Base-by-base conservation (phyloP, 805 yeast genomes). In the Candida adriatica region DNA sequence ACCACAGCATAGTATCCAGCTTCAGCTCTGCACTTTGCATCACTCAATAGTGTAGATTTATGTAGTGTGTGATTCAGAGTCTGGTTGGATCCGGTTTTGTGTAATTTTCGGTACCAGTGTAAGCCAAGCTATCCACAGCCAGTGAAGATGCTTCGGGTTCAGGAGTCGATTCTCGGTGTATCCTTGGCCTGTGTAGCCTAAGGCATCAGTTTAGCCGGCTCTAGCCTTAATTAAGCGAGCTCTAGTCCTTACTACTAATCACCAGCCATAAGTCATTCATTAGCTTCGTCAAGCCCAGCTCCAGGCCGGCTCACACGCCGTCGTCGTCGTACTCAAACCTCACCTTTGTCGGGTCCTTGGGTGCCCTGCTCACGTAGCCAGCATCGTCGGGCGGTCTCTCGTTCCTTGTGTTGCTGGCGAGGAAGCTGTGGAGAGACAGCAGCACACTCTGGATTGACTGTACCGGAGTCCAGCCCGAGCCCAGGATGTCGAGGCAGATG, bases 401-500 rank as follows among this genome's bases (percentile, higher is more conserved):
- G 19, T 52, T 41, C 9, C 51, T 35, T 0, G 44, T 45, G 43
- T 80, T 80, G 3, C 70, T 64, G 8, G 62, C 62, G 25, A 80
- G 53, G 75, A 80, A 73, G 23, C 81, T 72, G 45, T 81, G 87
- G 14, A 80, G 52, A 10, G 86, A 76, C 16, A 81, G 34, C 8
- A 69, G 51, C 1, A 73, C 53, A 1, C 70, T 58, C 24, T 64
- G 65, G 1, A 75, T 52, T 1, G 47, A 40, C 13, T 51, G 55
- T 1, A 44, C 39, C 2, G 54, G 55, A 2, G 54, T 39, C 54
- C 55, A 50, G 6, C 43, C 43, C 1, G 48, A 66, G 3, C 81
- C 85, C 22, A 80, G 55, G 2, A 81, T 55, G 45, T 80, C 74
- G 14, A 80, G 57, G 48, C 90, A 80, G n/a, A 80, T 80, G 45